Base-by-base conservation (phyloP, 768 basidiomycete genomes). In the Chiua virens region DNA sequence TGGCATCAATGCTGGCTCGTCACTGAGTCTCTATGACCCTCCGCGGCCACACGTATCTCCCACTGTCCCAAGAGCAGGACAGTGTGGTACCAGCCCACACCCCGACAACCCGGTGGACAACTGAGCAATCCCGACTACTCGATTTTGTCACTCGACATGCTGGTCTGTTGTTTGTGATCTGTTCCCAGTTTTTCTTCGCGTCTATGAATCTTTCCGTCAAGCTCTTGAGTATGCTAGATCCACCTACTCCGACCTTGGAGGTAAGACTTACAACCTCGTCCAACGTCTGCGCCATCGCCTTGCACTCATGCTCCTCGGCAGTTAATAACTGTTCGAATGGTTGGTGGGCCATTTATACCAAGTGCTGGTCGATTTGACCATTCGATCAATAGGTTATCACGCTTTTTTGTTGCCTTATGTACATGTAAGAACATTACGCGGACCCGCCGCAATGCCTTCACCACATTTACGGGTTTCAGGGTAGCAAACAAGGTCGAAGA, bases 151-250 rank as follows among this genome's bases (percentile, higher is more conserved):
- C 59, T 34, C 62, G 53, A 39, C 87, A 89, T 66, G 64, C 71
- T 4, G 87, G 87, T 9, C 67, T 90, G 45, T 65, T 86, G 30
- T 73, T 87, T 17, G 76, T 89, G 17, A 76, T 75, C 6, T 68
- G 69, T 3, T 65, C 84, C 10, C 82, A 87, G 61, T 70, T 82
- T 14, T 83, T 84, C 66, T 77, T 85, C 35, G 75, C 83, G 8
- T 63, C 77, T 25, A 84, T 86, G 75, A 82, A 82, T 45, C 71
- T 83, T 4, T 69, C 77, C 6, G 86, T 89, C 39, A 88, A 89
- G 68, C 73, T 73, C 53, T 67, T 89, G 52, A 79, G 82, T 51
- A 69, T 65, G 18, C 68, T 85, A 5, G 80, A 84, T 53, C 71
- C 78, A 11, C 85, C 83, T 1, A 78, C 85, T 13, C 77, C 80